A percentile compares a stretch with the other conserved stretches of the same genome.
phyloP scores from a whole-genome alignment of 768 basidiomycete genomes.

The Austroboletus festivus region DNA sequence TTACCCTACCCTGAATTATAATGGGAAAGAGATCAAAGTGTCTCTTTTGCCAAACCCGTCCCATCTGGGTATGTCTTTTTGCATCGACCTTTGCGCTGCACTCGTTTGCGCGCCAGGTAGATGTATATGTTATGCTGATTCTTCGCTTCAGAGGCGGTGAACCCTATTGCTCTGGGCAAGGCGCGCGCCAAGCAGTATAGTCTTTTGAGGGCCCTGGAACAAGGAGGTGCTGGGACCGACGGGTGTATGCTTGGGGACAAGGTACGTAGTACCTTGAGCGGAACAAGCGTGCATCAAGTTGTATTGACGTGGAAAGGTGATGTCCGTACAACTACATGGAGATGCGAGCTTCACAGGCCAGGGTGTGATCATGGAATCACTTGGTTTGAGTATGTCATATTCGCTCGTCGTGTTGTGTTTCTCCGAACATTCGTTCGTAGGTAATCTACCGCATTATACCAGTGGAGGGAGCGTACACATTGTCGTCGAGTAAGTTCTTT shows the following conservation, averaged over 20 bases:
- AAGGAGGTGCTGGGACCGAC: conserved; percentile 18
- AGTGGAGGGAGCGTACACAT: conserved; percentile 89
- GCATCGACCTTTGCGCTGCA: neutral
- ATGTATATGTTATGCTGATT: neutral
- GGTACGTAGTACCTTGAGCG: conserved; percentile 6
- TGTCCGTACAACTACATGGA: conserved; percentile 90
- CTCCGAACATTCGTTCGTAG: conserved; percentile 38
- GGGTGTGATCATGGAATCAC: conserved; percentile 83
- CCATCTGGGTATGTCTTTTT: conserved; percentile 52
- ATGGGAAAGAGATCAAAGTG: conserved; percentile 53
- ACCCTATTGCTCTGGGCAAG: conserved; percentile 85
- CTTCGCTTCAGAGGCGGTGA: conserved; percentile 65
- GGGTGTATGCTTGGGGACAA: conserved; percentile 33
- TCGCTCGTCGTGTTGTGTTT: neutral
- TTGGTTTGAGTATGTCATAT: conserved; percentile 68
- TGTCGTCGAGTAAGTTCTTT: conserved; percentile 74
- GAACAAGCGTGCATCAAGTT: conserved; percentile 1
- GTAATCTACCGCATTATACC: conserved; percentile 87
- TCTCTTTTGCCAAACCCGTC: conserved; percentile 81
- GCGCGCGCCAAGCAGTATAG: conserved; percentile 89
- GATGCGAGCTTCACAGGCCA: conserved; percentile 92
- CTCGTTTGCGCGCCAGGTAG: neutral
- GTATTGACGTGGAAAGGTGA: conserved; percentile 51
- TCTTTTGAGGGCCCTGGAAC: conserved; percentile 62
- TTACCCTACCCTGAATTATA: conserved; percentile 61